Evolutionary conservation across 805 yeast genomes (phyloP), one percentile per base, ranked within the genome.

Genomic region (Yarrowia sp.): DNA sequence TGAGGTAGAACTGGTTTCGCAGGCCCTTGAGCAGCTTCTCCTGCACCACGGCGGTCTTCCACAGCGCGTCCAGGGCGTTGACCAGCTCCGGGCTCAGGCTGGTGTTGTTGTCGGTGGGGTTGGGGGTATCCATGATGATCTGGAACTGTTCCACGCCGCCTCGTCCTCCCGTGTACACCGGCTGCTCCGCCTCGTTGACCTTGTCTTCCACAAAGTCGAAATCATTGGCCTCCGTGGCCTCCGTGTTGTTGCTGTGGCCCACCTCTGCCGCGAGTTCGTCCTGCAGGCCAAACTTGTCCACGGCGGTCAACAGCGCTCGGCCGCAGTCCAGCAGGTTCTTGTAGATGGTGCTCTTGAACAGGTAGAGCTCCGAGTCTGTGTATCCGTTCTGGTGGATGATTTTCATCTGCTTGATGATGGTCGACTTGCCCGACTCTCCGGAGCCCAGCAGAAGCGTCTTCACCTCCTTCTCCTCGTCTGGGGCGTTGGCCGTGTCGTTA

Each of bases 341-440:
- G 76, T 84, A 90, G 22, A 93, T 92, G 72, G 91, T 88, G 0
- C 94, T 91, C 75, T 87, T 87, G 78, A 89, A 90, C 72, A 89
- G 91, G 68, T 82, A 80, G 36, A 89, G 78, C 76, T 92, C 98
- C 58, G 89, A 88, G 77, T 87, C 80, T 66, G 87, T 78, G 75
- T 87, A 89, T 9, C 93, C 93, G 72, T 86, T 82, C 75, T 88
- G 90, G 75, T 89, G 91, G 63, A 89, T 80, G 70, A 89, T 89
- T 75, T 89, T 89, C 87, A 90, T 90, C 77, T 90, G 96, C 76
- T 89, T 90, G 67, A 90, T 85, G 67, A 90, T 87, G 16, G 96
- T 90, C 8, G 92, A 87, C 75, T 90, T 90, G 5, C 96, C 96
- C 71, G 88, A 83, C 75, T 90, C 96, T 15, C 98, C 99, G 0